Conservation (phyloP, 2,329 filamentous ascomycete genomes). For the Phialocephala subalpina region DNA sequence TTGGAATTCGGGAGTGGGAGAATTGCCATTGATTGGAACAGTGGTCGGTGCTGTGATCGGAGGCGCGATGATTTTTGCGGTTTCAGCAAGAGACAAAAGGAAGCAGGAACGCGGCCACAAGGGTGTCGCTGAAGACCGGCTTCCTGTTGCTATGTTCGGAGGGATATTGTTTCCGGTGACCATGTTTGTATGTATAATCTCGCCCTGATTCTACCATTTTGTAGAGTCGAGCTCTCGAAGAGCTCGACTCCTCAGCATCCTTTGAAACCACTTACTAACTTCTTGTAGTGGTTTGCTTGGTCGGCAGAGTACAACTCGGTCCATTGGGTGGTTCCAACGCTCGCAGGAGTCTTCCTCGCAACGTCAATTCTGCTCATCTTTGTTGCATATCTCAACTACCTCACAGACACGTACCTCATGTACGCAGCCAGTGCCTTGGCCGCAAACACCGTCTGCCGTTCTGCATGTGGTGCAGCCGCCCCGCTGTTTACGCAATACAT, state of each 20-base stretch:
- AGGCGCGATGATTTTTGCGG: conserved; percentile 54
- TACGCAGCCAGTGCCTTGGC: conserved; percentile 61
- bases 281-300: conserved; percentile 61
- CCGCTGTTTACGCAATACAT: conserved; percentile 64
- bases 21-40: conserved; percentile 73
- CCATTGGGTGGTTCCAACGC: conserved; percentile 54
- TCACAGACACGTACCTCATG: conserved; percentile 52
- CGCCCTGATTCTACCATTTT: too few relatives aligned
- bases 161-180: conserved; percentile 59
- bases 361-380: conserved; percentile 55
- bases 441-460: conserved; percentile 68
- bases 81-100: conserved; percentile 47
- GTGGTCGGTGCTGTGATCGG: conserved; percentile 52
- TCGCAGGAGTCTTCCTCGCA: conserved; percentile 53
- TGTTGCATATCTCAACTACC: conserved; percentile 63
- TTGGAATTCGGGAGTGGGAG: conserved; percentile 59
- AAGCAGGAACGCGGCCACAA: conserved; percentile 40
- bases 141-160: conserved; percentile 63
- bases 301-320: conserved; percentile 56
- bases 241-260: too few relatives aligned
- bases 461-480: conserved; percentile 68
- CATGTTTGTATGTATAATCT: too few relatives aligned
- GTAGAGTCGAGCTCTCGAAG: too few relatives aligned
- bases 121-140: conserved; percentile 53
- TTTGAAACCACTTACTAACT: too few relatives aligned